Evolutionary conservation across 1,284 basidiomycete species (phyloP).

Genomic region (Retiboletus flavoniger): DNA sequence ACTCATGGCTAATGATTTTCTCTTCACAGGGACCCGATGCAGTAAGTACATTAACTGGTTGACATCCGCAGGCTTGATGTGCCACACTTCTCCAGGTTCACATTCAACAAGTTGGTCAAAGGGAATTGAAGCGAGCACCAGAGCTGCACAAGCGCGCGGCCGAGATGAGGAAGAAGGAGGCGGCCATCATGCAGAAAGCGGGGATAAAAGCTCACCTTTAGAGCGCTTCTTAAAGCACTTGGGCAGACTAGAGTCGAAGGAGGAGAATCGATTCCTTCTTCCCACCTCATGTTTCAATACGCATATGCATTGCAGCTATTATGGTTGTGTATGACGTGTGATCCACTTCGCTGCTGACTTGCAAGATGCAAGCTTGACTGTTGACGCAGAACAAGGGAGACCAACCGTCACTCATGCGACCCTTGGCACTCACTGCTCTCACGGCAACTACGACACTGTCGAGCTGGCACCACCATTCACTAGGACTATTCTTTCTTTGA

Average conservation of each 20-base stretch:
- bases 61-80: conserved; percentile 6
- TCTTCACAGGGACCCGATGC: conserved; percentile 77
- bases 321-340: neutral
- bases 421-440: neutral
- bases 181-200: conserved; percentile 53
- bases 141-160: conserved; percentile 51
- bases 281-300: neutral
- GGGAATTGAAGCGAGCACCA: conserved; percentile 74
- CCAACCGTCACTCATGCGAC: neutral
- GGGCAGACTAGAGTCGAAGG: neutral
- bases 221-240: neutral
- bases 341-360: neutral
- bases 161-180: conserved; percentile 61
- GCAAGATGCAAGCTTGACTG: neutral
- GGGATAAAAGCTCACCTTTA: conserved; percentile 59
- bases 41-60: conserved; percentile 33
- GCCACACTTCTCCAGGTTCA: conserved; percentile 62
- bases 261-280: neutral
- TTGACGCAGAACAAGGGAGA: neutral
- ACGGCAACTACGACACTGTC: neutral
- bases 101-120: conserved; percentile 89
- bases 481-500: neutral
- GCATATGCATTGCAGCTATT: neutral
- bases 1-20: conserved; percentile 3
- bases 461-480: neutral